Base-by-base conservation (phyloP, 306 rosid genomes). In the Cucurbita pepo region DNA sequence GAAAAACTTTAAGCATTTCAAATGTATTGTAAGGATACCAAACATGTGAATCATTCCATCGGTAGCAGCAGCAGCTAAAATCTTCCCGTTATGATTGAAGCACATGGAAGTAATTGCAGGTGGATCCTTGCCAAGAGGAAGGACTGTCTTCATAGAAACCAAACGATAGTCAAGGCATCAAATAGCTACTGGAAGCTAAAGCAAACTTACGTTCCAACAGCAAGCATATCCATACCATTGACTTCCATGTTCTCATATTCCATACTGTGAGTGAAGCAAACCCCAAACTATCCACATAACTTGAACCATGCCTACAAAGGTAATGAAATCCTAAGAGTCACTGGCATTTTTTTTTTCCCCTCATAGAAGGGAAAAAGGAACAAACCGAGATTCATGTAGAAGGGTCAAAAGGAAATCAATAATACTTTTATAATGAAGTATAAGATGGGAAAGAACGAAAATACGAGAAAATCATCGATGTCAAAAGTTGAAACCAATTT, bases 31-130 rank as follows among this genome's bases (percentile, higher is more conserved):
- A 37, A 92, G 98, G 98, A 93, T 90, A 93, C 98, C 98, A 78
- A 93, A 93, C 92, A 93, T 88, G 85, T 93, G 97, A 83, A 93
- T 93, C 98, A 90, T 90, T 83, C 98, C 98, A 82, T 93, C 98
- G 59, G 85, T 76, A 15, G 98, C 98, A 70, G 96, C 78, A 45
- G 98, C 98, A 30, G 96, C 98, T 82, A 93, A 85, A 83, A 93
- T 86, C 81, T 93, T 93, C 75, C 98, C 98, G 56, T 93, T 93
- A 85, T 93, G 98, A 82, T 90, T 93, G 88, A 93, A 93, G 83
- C 98, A 87, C 41, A 93, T 74, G 62, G 98, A 93, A 44, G 96
- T 93, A 69, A 90, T 93, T 80, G 98, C 98, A 9, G 98, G 98
- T 40, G 97, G 98, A 79, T 90, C 97, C 85, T 88, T 89, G 79